phyloP scores from a whole-genome alignment of 306 rosid species.

The Sechiopsis laciniata region DNA sequence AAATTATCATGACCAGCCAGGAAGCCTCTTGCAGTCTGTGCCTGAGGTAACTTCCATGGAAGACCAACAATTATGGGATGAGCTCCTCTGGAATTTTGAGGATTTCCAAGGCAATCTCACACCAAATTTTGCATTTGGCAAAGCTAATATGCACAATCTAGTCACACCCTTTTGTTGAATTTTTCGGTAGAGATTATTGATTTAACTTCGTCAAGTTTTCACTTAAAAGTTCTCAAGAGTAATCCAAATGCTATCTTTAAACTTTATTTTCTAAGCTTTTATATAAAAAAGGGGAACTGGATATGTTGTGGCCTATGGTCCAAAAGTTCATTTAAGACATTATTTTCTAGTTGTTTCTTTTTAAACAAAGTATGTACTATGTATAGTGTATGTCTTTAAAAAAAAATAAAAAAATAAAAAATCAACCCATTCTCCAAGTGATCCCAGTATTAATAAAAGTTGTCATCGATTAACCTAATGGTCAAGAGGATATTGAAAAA shows the following conservation, averaged over 20 bases:
- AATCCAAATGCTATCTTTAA: background rate
- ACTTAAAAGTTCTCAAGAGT: background rate
- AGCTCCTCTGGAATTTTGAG: slow-evolving; percentile 22
- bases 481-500: too few species aligned
- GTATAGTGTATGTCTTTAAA: background rate
- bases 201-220: background rate
- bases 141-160: slow-evolving; percentile 16
- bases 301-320: background rate
- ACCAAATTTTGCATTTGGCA: slow-evolving; percentile 12
- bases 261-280: background rate
- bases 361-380: background rate
- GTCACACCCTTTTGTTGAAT: slow-evolving; percentile 16
- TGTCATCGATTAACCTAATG: background rate
- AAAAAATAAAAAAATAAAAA: background rate
- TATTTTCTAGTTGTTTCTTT: background rate
- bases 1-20: background rate
- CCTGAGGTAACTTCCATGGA: slow-evolving; percentile 16
- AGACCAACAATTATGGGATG: slow-evolving; percentile 22
- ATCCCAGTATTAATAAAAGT: background rate
- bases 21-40: slow-evolving; percentile 12
- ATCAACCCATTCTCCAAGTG: background rate
- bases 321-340: slow-evolving; percentile 13
- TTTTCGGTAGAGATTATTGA: background rate
- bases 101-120: background rate
- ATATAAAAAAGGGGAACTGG: background rate